Evolutionary conservation across 768 basidiomycete genomes (phyloP).

Genomic region (Kwoniella europaea): DNA sequence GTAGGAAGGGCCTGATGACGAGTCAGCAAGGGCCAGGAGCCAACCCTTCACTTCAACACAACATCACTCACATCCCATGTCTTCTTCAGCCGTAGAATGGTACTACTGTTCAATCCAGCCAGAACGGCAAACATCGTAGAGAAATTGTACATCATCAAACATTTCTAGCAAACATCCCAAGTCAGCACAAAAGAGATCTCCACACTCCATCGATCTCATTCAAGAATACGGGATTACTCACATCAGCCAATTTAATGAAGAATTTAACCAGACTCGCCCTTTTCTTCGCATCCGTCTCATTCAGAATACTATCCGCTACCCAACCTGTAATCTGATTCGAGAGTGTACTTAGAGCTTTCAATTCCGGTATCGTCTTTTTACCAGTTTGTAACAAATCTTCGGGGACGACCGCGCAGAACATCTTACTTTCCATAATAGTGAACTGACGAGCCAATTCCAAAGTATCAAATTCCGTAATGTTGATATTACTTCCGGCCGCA

Average conservation of each 20-base stretch:
- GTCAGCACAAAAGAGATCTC: too few species aligned
- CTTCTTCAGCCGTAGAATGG: slow-evolving; percentile 85
- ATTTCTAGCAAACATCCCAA: slow-evolving; percentile 67
- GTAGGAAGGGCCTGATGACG: slow-evolving; percentile 73
- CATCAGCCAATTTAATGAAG: slow-evolving; percentile 78
- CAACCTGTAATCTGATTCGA: slow-evolving; percentile 88
- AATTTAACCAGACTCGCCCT: slow-evolving; percentile 84
- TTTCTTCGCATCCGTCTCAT: slow-evolving; percentile 82
- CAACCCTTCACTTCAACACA: background rate
- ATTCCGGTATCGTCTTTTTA: slow-evolving; percentile 68
- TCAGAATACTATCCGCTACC: slow-evolving; percentile 89
- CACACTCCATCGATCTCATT: background rate
- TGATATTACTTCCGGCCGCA: slow-evolving; percentile 60
- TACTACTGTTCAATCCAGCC: slow-evolving; percentile 93
- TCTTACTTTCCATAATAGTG: slow-evolving; percentile 86
- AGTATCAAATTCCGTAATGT: slow-evolving; percentile 88
- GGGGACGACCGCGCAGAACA: slow-evolving; percentile 83
- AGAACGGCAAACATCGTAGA: slow-evolving; percentile 90
- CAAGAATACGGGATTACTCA: slow-evolving; percentile 34
- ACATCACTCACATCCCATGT: slow-evolving; percentile 80
- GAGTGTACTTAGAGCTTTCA: slow-evolving; percentile 81
- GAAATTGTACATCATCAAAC: slow-evolving; percentile 80
- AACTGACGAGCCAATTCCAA: slow-evolving; percentile 91
- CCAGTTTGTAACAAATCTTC: slow-evolving; percentile 87
- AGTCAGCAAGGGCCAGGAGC: slow-evolving; percentile 8